Percentiles rank a stretch among this genome's conserved stretches.
Evolutionary conservation across 371 early-diverging fungal species (phyloP).

Genomic region (Mortierella sp.): DNA sequence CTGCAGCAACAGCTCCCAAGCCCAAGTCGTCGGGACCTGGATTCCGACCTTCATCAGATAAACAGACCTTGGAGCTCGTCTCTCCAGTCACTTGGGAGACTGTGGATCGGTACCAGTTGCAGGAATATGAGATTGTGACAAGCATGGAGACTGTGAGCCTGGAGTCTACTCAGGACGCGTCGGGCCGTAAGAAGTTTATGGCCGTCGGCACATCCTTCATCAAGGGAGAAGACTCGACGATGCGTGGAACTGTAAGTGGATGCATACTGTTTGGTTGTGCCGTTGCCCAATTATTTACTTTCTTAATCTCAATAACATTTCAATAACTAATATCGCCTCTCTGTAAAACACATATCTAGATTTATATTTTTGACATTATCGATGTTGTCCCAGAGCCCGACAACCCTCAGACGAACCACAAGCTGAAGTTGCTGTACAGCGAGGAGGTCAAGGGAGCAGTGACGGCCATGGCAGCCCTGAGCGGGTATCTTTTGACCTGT

Average conservation of each 20-base stretch:
- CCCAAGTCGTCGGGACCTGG: slow-evolving; percentile 56
- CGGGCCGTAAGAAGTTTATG: slow-evolving; percentile 90
- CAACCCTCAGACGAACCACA: slow-evolving; percentile 95
- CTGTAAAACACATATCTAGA: slow-evolving; percentile 62
- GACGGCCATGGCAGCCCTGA: slow-evolving; percentile 88
- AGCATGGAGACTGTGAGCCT: slow-evolving; percentile 85
- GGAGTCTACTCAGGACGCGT: slow-evolving; percentile 89
- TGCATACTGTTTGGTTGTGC: neutral
- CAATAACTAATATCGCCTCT: neutral
- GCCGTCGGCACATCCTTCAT: slow-evolving; percentile 93
- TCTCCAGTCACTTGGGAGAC: slow-evolving; percentile 97
- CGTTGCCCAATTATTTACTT: no score
- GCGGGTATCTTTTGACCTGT: slow-evolving; percentile 91
- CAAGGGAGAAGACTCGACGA: slow-evolving; percentile 94
- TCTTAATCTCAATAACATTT: no score
- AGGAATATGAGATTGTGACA: slow-evolving; percentile 90
- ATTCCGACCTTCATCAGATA: slow-evolving; percentile 75
- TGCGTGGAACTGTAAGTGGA: slow-evolving; percentile 86
- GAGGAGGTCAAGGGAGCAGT: slow-evolving; percentile 97
- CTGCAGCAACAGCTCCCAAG: slow-evolving; percentile 39
- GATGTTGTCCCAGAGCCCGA: slow-evolving; percentile 98
- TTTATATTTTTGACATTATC: slow-evolving; percentile 96
- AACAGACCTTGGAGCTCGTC: slow-evolving; percentile 85
- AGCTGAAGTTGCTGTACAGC: slow-evolving; percentile 86
- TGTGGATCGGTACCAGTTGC: slow-evolving; percentile 85